phyloP scores from a whole-genome alignment of 2,329 filamentous ascomycete species.

The Pseudogymnoascus verrucosus region DNA sequence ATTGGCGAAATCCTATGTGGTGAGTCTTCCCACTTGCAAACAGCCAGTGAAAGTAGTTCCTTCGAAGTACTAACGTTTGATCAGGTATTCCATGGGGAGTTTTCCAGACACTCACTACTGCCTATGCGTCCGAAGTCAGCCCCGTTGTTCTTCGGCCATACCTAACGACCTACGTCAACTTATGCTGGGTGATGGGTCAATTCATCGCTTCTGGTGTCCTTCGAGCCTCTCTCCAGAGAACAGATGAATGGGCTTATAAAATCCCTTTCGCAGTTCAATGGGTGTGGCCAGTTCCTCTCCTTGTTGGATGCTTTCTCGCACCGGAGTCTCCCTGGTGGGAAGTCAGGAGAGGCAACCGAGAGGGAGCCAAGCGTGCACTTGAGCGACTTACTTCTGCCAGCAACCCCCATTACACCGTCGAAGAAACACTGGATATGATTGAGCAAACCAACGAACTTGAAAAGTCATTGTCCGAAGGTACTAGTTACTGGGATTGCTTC shows the following conservation, averaged over 20 bases:
- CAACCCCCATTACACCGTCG: slow-evolving; percentile 18
- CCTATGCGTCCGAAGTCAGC: slow-evolving; percentile 37
- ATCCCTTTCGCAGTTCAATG: slow-evolving; percentile 40
- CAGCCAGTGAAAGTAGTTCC: slow-evolving; percentile 27
- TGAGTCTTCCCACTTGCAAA: slow-evolving; percentile 35
- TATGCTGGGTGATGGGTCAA: slow-evolving; percentile 42
- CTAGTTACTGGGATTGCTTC: slow-evolving; percentile 43
- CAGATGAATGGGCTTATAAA: slow-evolving; percentile 38
- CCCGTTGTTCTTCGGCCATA: slow-evolving; percentile 44
- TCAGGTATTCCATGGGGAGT: slow-evolving; percentile 39
- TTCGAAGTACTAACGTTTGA: background rate
- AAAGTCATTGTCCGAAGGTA: slow-evolving; percentile 33
- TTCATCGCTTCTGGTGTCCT: slow-evolving; percentile 39
- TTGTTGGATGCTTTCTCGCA: background rate
- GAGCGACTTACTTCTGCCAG: slow-evolving; percentile 31
- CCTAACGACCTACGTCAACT: slow-evolving; percentile 42
- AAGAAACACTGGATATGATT: slow-evolving; percentile 39
- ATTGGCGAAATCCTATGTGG: slow-evolving; percentile 40
- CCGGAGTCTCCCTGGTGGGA: slow-evolving; percentile 28
- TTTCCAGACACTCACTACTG: slow-evolving; percentile 33
- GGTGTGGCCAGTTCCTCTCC: slow-evolving; percentile 37
- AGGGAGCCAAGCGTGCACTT: slow-evolving; percentile 38
- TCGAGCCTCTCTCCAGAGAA: slow-evolving; percentile 33
- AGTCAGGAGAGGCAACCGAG: slow-evolving; percentile 33
- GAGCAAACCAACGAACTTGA: slow-evolving; percentile 49